Evolutionary conservation across 306 rosid genomes (phyloP), one percentile per base, ranked within the genome.

Genomic region (Malus sylvestris): DNA sequence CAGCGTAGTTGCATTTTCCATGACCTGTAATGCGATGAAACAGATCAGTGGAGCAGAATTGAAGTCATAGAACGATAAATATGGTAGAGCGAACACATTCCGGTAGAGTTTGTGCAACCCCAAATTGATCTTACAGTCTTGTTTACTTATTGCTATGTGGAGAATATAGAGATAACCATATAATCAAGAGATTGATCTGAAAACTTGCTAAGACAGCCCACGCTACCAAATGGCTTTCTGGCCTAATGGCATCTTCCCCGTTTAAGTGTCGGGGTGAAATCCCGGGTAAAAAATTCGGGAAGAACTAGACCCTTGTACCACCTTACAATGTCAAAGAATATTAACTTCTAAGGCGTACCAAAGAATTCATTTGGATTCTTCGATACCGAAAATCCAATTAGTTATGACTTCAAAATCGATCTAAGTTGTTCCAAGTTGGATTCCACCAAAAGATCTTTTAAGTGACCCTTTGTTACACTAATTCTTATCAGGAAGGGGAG

Each of bases 1-100:
- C 71, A 15, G 81, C 32, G 76, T 78, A 95, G 73, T 5, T 32
- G 73, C 98, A 95, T 78, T 92, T 88, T 73, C 85, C 98, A 68
- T 95, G 85, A 81, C 97, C 98, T 95, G 91, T 23, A 78, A 67
- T 23, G 70, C 63, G 58, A 51, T 0, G 29, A 75, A 23, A 70
- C 10, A 72, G 22, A 71, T 83, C 77, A 86, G 73, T 38, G 19
- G 55, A 51, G 55, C 55, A 51, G 55, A 51, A 51, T 51, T 16
- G 55, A 51, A 16, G 55, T 1, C 55, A 16, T 51, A 16, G 55
- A 51, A 51, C 20, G 55, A 51, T 18, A 16, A 51, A 51, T 5
- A 51, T 15, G 3, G 6, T 49, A 15, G 44, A 30, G 16, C 38
- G 11, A 63, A 8, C 22, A 15, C 42, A 63, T 30, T 63, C 68